Conservation (phyloP, 2,329 filamentous ascomycete species). For the Dactylella cylindrospora region DNA sequence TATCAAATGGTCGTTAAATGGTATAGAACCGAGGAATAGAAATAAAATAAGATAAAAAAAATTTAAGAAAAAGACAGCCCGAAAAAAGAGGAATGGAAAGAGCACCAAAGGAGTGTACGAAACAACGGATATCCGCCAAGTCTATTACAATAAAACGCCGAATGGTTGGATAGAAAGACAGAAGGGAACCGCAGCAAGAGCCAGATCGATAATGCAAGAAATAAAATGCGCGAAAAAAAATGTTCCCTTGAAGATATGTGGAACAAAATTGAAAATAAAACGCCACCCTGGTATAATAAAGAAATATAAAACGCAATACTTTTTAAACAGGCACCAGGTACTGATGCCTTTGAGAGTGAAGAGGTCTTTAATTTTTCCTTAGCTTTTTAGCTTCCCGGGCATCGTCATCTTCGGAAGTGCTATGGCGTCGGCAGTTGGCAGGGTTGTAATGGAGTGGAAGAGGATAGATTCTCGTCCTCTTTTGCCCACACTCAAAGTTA, state of each 20-base stretch:
- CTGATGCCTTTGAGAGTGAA: slow-evolving; percentile 12
- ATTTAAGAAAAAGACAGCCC: background rate
- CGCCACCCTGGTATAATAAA: slow-evolving; percentile 43
- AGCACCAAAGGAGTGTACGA: slow-evolving; percentile 43
- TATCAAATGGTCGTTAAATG: slow-evolving; percentile 44
- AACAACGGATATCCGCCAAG: slow-evolving; percentile 39
- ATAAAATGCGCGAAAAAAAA: slow-evolving; percentile 4
- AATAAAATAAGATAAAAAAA: slow-evolving; percentile 10
- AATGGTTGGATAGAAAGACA: background rate
- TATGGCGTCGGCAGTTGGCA: slow-evolving; percentile 33
- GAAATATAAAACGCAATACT: slow-evolving; percentile 33
- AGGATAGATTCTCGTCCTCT: slow-evolving; percentile 29
- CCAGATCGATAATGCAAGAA: too few relatives aligned
- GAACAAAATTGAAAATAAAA: slow-evolving; percentile 9
- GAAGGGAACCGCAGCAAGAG: slow-evolving; percentile 12
- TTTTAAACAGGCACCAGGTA: slow-evolving; percentile 17
- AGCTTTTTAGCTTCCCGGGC: slow-evolving; percentile 29
- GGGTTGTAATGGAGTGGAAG: slow-evolving; percentile 8
- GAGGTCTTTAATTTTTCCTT: slow-evolving; percentile 32
- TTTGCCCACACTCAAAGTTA: slow-evolving; percentile 37
- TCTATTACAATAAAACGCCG: slow-evolving; percentile 45
- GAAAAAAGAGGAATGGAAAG: slow-evolving; percentile 5
- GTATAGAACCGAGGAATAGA: slow-evolving; percentile 21
- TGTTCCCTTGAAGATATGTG: background rate
- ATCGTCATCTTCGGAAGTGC: slow-evolving; percentile 39